Evolutionary conservation across 768 basidiomycete genomes (phyloP).

Genomic region (Macrolepiota albuminosa): DNA sequence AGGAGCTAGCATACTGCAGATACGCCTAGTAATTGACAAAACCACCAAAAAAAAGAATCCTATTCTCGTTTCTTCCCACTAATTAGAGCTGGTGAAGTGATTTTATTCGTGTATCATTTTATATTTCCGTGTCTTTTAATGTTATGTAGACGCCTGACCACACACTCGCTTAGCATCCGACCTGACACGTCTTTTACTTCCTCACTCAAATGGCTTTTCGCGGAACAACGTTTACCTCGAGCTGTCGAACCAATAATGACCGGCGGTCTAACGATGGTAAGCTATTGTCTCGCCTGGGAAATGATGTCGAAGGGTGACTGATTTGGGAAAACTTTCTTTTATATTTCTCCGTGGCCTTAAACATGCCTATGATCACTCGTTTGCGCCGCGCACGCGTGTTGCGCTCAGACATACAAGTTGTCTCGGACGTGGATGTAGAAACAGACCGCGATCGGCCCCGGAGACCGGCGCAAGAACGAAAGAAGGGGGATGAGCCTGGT

Average conservation of each 20-base stretch:
- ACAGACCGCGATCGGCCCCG: conserved; percentile 3
- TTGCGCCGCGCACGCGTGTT: conserved; percentile 11
- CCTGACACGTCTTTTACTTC: background rate
- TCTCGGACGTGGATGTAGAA: conserved; percentile 16
- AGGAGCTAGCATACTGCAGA: too few species aligned
- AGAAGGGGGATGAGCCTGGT: conserved; percentile 21
- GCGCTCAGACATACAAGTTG: conserved; percentile 9
- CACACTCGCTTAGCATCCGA: background rate
- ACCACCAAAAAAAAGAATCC: too few species aligned
- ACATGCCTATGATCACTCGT: conserved; percentile 17
- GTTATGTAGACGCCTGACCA: conserved; percentile 1
- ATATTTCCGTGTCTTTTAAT: background rate
- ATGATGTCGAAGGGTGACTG: conserved; percentile 17
- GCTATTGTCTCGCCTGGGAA: conserved; percentile 16
- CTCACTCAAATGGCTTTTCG: background rate
- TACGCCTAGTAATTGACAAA: too few species aligned
- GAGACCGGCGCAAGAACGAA: conserved; percentile 1
- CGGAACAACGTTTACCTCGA: background rate
- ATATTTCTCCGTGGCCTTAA: background rate
- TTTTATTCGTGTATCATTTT: too few species aligned
- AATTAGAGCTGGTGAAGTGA: too few species aligned
- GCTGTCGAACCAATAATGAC: conserved; percentile 2
- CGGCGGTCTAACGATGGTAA: conserved; percentile 9
- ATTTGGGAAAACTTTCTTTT: conserved; percentile 3
- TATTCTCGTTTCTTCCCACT: too few species aligned